Base-by-base conservation (phyloP, 805 yeast genomes). In the Candida pini region DNA sequence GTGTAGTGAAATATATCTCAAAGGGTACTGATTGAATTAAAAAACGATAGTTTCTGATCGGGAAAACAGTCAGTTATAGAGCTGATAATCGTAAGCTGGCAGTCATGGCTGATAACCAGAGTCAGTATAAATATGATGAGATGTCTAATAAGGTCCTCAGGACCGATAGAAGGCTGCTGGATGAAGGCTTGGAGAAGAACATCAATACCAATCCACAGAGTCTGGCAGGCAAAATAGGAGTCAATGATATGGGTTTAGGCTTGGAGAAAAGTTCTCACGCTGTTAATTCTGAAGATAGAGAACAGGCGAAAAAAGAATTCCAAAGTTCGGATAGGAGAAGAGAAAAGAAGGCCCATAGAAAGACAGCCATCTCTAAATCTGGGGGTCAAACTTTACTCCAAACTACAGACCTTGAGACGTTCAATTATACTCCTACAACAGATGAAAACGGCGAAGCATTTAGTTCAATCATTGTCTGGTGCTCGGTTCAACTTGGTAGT, bases 61-160 rank as follows among this genome's bases (percentile, higher is more conserved):
- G n/a, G n/a, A n/a, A n/a, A n/a, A n/a, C n/a, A n/a, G n/a, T n/a
- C n/a, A n/a, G n/a, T n/a, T n/a, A n/a, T n/a, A n/a, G n/a, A 14
- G n/a, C 13, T 18, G 6, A 17, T 17, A 27, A 27, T 17, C 15
- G 16, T 27, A 8, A 8, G 23, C 23, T 10, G 10, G 23, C 23
- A 21, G 8, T 9, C 17, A 39, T 39, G 43, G 22, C 43, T 6
- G 34, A 32, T 3, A 30, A 26, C 10, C n/a, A n/a, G n/a, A n/a
- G 35, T 29, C 54, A 48, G 43, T 79, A 78, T 56, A 69, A 76
- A 44, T 75, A 78, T 47, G 81, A 78, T 53, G 84, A 75, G 51
- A 81, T 85, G 88, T 71, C 94, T 33, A 82, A 79, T 47, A 79
- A 79, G 63, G 90, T 85, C 41, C 66, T 79, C 19, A 62, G 69